Evolutionary conservation across 805 yeast species (phyloP).

Genomic region (Cyberlindnera bimundalis): DNA sequence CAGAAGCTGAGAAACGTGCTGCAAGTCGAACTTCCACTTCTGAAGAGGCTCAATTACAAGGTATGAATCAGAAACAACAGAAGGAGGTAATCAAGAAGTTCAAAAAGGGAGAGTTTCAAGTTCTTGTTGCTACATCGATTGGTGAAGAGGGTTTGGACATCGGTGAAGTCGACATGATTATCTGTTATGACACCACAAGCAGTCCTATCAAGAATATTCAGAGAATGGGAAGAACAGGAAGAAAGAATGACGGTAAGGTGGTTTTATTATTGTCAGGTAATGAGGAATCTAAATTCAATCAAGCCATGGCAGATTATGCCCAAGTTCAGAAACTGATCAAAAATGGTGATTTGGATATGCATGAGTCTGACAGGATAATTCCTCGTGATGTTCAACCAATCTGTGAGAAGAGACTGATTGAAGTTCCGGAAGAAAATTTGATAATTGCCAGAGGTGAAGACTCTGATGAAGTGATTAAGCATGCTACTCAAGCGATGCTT

Average conservation of each 20-base stretch:
- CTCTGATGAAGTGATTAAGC: slow-evolving; percentile 62
- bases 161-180: slow-evolving; percentile 93
- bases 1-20: slow-evolving; percentile 32
- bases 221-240: slow-evolving; percentile 97
- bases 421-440: slow-evolving; percentile 67
- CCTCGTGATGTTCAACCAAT: slow-evolving; percentile 56
- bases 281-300: slow-evolving; percentile 75
- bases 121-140: slow-evolving; percentile 91
- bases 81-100: slow-evolving; percentile 73
- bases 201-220: slow-evolving; percentile 93
- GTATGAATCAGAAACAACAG: slow-evolving; percentile 90
- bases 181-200: slow-evolving; percentile 89
- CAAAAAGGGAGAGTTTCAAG: slow-evolving; percentile 68
- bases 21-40: slow-evolving; percentile 55
- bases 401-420: slow-evolving; percentile 54
- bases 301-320: slow-evolving; percentile 81
- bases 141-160: slow-evolving; percentile 99
- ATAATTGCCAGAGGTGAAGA: slow-evolving; percentile 51
- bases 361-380: slow-evolving; percentile 60
- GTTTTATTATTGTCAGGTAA: slow-evolving; percentile 69
- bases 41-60: slow-evolving; percentile 70
- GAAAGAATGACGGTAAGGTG: slow-evolving; percentile 86
- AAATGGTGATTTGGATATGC: slow-evolving; percentile 41
- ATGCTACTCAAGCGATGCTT: slow-evolving; percentile 64
- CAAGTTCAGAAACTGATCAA: slow-evolving; percentile 70